Evolutionary conservation across 2,329 filamentous ascomycete genomes (phyloP).

Genomic region (Aspergillus flavus): DNA sequence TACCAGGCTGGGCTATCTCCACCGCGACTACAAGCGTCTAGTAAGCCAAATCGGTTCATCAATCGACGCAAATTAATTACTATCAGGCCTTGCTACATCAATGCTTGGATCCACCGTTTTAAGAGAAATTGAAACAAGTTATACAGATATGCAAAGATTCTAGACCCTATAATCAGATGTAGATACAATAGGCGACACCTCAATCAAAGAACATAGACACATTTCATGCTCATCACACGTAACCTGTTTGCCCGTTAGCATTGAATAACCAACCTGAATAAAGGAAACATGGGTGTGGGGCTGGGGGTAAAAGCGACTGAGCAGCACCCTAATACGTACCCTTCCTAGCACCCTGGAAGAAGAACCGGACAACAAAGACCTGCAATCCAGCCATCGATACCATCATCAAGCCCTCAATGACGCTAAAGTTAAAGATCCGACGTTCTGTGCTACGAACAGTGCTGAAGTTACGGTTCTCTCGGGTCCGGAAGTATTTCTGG

Average conservation of each 20-base stretch:
- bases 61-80: neutral
- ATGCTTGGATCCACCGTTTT: neutral
- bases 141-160: constrained; percentile 15
- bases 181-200: constrained; percentile 27
- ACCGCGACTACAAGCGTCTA: neutral
- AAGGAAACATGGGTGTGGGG: neutral
- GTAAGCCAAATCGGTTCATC: neutral
- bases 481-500: constrained; percentile 98
- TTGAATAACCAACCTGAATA: neutral
- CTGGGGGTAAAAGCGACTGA: neutral
- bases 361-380: constrained; percentile 97
- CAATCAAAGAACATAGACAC: constrained; percentile 29
- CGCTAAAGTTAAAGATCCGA: constrained; percentile 94
- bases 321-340: constrained; percentile 44
- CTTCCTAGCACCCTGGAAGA: constrained; percentile 87
- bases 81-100: neutral
- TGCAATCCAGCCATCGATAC: constrained; percentile 93
- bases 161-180: constrained; percentile 20
- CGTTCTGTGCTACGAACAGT: constrained; percentile 95
- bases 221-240: constrained; percentile 40
- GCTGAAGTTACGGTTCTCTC: constrained; percentile 98
- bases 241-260: constrained; percentile 27
- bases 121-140: neutral
- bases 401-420: constrained; percentile 90
- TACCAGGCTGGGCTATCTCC: neutral